These are phyloP conservation scores for Leptosphaerulina australis DNA, from an alignment of 2,329 filamentous ascomycete species.

Conservation along the genomic window DNA sequence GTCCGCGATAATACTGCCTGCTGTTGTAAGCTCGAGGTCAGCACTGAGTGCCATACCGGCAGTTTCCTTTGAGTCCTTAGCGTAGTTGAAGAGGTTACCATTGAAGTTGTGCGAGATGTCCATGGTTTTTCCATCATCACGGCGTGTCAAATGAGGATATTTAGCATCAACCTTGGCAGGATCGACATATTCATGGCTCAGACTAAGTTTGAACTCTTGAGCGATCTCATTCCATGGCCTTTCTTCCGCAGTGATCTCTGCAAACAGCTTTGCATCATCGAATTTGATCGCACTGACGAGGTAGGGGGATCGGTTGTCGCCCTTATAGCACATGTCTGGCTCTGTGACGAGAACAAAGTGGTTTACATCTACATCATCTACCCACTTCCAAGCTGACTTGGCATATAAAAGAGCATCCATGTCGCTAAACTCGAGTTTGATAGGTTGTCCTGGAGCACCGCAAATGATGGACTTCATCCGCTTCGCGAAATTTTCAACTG, in stretches of 20 bases:
- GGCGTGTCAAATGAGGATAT: constrained; percentile 26
- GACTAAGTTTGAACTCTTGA: constrained; percentile 19
- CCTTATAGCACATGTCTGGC: constrained; percentile 32
- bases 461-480: constrained; percentile 31
- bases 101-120: constrained; percentile 25
- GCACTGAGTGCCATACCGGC: constrained; percentile 25
- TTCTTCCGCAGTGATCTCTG: constrained; percentile 25
- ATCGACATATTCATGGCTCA: constrained; percentile 27
- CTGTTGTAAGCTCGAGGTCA: constrained; percentile 26
- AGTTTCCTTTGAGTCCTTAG: constrained; percentile 26
- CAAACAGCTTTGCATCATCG: constrained; percentile 23
- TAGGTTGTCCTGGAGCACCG: constrained; percentile 19
- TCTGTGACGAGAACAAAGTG: constrained; percentile 33
- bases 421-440: constrained; percentile 27
- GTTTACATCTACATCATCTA: constrained; percentile 29
- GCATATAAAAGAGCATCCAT: constrained; percentile 20
- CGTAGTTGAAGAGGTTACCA: constrained; percentile 27
- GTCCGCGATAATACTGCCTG: constrained; percentile 28
- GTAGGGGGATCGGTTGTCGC: constrained; percentile 33
- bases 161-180: constrained; percentile 25
- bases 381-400: constrained; percentile 31
- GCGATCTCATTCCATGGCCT: constrained; percentile 28
- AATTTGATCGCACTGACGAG: constrained; percentile 30
- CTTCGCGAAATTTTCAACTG: constrained; percentile 32
- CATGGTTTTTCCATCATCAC: constrained; percentile 20